Evolutionary conservation across 2,329 filamentous ascomycete species (phyloP).

Genomic region (Chaetomiaceae sp.): DNA sequence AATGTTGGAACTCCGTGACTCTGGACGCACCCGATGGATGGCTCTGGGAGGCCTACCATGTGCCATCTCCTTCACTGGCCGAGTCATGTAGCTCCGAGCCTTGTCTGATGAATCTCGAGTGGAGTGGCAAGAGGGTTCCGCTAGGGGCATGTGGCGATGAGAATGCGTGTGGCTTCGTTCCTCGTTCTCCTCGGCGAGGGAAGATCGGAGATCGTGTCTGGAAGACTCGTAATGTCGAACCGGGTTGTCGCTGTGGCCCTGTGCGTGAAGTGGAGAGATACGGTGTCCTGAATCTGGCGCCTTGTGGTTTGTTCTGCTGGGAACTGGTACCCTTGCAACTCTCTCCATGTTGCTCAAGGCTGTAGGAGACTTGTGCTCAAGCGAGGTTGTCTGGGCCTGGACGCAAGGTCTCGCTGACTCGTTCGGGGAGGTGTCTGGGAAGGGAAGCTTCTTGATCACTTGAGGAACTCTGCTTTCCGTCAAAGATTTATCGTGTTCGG

Average conservation of each 20-base stretch:
- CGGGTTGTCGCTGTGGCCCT: neutral
- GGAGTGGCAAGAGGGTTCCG: neutral
- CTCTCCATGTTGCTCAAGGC: neutral
- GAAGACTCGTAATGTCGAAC: neutral
- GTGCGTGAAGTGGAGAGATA: neutral
- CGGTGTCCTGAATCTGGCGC: no score
- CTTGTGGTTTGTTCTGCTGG: neutral
- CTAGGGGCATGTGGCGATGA: neutral
- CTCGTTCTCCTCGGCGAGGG: neutral
- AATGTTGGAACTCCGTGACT: conserved; percentile 19
- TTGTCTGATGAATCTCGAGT: neutral
- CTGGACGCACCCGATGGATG: conserved; percentile 8
- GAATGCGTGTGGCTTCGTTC: neutral
- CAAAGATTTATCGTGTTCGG: neutral
- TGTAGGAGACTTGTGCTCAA: neutral
- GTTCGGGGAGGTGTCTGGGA: neutral
- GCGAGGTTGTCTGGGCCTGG: neutral
- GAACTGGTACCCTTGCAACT: no score
- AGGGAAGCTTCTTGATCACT: neutral
- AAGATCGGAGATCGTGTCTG: neutral
- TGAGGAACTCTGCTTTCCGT: neutral
- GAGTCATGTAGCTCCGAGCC: neutral
- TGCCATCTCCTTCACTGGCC: conserved; percentile 2
- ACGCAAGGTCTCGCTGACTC: neutral
- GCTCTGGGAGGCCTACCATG: neutral